Conservation (phyloP, 139 green algal genomes). For the Gonium pectorale region DNA sequence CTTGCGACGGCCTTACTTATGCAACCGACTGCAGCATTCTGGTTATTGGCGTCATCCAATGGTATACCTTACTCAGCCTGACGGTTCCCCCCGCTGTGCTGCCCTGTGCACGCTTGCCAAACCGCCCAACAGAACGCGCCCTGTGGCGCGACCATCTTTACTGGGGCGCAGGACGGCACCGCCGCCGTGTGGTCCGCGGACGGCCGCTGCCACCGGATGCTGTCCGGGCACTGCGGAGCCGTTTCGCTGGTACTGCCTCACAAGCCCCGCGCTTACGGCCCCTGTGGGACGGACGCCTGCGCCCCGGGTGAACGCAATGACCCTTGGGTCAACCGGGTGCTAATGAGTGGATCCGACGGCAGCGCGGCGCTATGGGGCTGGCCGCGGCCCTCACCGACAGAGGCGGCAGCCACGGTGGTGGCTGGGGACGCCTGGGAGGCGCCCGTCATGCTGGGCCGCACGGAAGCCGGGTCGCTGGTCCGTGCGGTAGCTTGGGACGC, state of each 20-base stretch:
- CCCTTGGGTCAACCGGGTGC: background rate
- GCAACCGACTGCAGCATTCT: background rate
- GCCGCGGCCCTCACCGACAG: background rate
- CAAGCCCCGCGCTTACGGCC: background rate
- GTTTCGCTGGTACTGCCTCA: background rate
- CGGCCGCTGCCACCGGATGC: background rate
- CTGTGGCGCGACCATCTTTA: background rate
- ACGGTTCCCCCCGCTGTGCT: no score
- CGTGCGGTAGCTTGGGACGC: constrained; percentile 10
- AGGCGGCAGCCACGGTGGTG: background rate
- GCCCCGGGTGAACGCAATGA: background rate
- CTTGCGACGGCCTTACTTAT: background rate
- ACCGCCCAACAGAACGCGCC: background rate
- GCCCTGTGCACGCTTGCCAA: background rate
- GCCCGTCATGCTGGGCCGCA: background rate
- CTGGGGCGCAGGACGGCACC: constrained; percentile 26
- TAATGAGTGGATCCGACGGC: background rate
- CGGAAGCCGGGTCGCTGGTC: background rate
- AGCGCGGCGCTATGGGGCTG: constrained; percentile 6
- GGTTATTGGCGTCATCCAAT: background rate
- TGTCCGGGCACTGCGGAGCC: background rate
- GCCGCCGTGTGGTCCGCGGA: background rate
- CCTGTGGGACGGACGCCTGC: background rate
- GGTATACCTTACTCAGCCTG: background rate
- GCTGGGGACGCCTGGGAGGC: background rate